Base-by-base conservation (phyloP, 2,329 filamentous ascomycete genomes). In the Alternaria dauci region DNA sequence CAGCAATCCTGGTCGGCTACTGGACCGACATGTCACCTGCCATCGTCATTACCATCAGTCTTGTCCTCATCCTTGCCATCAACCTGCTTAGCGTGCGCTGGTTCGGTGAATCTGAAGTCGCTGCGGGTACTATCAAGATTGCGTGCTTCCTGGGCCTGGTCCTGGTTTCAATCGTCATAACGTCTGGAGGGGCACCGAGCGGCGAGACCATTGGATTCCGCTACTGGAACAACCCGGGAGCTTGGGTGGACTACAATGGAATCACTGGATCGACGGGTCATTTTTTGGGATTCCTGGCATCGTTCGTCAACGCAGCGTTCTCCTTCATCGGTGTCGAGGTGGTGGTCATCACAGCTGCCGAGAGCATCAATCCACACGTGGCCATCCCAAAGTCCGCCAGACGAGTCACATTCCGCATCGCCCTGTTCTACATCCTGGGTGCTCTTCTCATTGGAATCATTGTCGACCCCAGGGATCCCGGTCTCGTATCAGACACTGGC, bases 211-310 rank as follows among this genome's bases (percentile, higher is more conserved):
- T 88, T 18, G 89, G 89, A 2, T 91, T 91, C 74, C 77, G 81
- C 34, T 91, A 90, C 75, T 92, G 90, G 90, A 83, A 80, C 52
- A 74, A 87, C 25, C 89, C 89, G 0, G 89, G 88, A 0, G 86
- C 88, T 0, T 89, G 90, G 72, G 87, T 89, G 34, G 86, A 89
- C 68, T 87, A 89, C 70, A 84, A 91, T n/a, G 83, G 8, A 79
- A 82, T 82, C 3, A 78, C 79, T 0, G 87, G 86, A 12, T 54
- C 66, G 4, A 69, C 65, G 4, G 66, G 66, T 12, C 80, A 81
- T 11, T 91, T 91, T 68, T 67, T 81, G 89, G 11, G 85, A 81
- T 23, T 87, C 83, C 69, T 88, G 82, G 78, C 80, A 75, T 30
- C 82, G 81, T 52, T 82, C 86, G 53, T 81, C 82, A 59, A 81